Percentiles rank a stretch among this genome's conserved stretches.
phyloP scores from a whole-genome alignment of 176 grass and related monocot genomes.

The Paspalum vaginatum region DNA sequence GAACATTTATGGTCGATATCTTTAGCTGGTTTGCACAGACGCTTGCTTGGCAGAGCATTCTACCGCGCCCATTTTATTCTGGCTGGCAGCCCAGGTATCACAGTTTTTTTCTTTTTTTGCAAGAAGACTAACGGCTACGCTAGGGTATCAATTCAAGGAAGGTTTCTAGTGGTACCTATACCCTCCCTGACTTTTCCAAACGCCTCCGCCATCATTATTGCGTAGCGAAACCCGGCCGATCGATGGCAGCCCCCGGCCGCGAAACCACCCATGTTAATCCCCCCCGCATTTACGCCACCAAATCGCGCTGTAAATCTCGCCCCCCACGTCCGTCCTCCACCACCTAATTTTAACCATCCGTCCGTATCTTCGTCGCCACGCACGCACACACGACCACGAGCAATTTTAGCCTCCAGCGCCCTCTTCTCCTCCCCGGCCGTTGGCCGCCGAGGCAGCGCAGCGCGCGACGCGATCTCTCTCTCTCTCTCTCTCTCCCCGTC shows the following conservation, averaged over 20 bases:
- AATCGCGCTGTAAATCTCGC: conserved; percentile 9
- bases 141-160: background rate
- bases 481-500: no score
- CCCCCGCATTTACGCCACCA: conserved; percentile 30
- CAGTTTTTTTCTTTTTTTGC: background rate
- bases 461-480: background rate
- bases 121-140: conserved; percentile 26
- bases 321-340: background rate
- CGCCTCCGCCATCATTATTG: conserved; percentile 31
- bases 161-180: background rate
- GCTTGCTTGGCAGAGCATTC: background rate
- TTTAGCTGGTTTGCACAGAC: conserved; percentile 16
- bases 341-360: conserved; percentile 47
- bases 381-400: background rate
- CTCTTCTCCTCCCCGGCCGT: background rate
- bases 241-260: background rate
- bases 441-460: background rate
- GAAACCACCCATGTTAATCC: conserved; percentile 38
- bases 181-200: conserved; percentile 29
- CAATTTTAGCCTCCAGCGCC: conserved; percentile 46
- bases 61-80: background rate
- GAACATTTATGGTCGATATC: conserved; percentile 13
- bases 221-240: conserved; percentile 16
- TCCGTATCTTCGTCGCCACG: background rate
- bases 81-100: background rate